Conservation (phyloP, 805 yeast species). For the Saturnispora diversa region DNA sequence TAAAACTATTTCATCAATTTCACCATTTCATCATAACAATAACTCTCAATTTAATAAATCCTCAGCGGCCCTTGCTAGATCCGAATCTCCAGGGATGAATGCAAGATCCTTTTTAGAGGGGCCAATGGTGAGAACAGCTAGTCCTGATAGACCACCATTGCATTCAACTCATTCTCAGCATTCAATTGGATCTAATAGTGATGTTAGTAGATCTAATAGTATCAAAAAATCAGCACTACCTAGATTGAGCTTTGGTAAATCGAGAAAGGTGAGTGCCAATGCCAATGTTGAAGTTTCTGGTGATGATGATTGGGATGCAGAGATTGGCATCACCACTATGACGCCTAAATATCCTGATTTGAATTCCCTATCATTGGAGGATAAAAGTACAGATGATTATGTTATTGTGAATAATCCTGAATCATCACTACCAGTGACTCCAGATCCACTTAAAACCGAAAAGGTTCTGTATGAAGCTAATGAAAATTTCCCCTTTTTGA, state of each 20-base stretch:
- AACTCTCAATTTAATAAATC: slow-evolving; percentile 8
- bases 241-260: slow-evolving; percentile 4
- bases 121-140: slow-evolving; percentile 9
- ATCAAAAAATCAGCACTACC: slow-evolving; percentile 9
- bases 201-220: slow-evolving; percentile 6
- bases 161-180: slow-evolving; percentile 4
- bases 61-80: slow-evolving; percentile 13
- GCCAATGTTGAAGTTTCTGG: slow-evolving; percentile 5
- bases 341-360: slow-evolving; percentile 4
- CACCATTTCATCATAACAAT: slow-evolving; percentile 12
- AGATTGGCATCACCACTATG: neutral
- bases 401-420: slow-evolving; percentile 32
- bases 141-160: slow-evolving; percentile 10
- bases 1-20: slow-evolving; percentile 9
- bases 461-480: slow-evolving; percentile 13
- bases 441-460: neutral
- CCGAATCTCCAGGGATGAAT: slow-evolving; percentile 12
- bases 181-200: slow-evolving; percentile 8
- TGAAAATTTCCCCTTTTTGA: slow-evolving; percentile 21
- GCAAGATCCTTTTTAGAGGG: slow-evolving; percentile 14
- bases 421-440: no score
- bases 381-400: slow-evolving; percentile 2
- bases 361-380: neutral
- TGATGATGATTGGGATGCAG: slow-evolving; percentile 15
- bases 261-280: neutral